Evolutionary conservation across 805 yeast species (phyloP).

Genomic region (Spathaspora gorwiae): DNA sequence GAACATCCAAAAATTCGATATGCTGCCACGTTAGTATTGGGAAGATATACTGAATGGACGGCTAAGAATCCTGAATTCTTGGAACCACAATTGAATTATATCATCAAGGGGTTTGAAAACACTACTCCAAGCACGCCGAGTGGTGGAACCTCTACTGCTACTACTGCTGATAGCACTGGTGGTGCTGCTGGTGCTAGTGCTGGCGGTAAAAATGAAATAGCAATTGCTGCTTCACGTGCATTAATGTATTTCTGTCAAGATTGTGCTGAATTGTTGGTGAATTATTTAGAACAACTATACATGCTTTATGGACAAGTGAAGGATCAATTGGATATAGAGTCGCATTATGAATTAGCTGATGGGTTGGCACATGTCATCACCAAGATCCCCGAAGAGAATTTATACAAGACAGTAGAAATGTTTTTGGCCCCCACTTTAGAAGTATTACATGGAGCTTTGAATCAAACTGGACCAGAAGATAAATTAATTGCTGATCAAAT

Average conservation of each 20-base stretch:
- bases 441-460: constrained; percentile 25
- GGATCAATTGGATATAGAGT: constrained; percentile 55
- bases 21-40: constrained; percentile 88
- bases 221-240: constrained; percentile 88
- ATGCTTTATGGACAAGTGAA: constrained; percentile 59
- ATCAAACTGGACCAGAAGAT: constrained; percentile 21
- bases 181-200: constrained; percentile 53
- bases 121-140: constrained; percentile 14
- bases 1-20: constrained; percentile 84
- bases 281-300: constrained; percentile 69
- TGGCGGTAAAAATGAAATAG: constrained; percentile 40
- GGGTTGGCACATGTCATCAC: constrained; percentile 83
- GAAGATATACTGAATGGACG: constrained; percentile 97
- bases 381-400: constrained; percentile 50
- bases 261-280: constrained; percentile 63
- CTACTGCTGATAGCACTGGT: constrained; percentile 29
- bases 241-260: constrained; percentile 93
- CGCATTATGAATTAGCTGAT: constrained; percentile 76
- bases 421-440: constrained; percentile 65
- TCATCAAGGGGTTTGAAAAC: constrained; percentile 62
- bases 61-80: constrained; percentile 76
- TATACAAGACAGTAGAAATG: constrained; percentile 51
- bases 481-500: constrained; percentile 61
- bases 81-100: constrained; percentile 79
- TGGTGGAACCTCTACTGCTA: constrained; percentile 58